A percentile compares a stretch with the other conserved stretches of the same genome.
These are phyloP conservation scores for Jatropha multifida DNA, from an alignment of 441 rosid species.

Conservation along the genomic window DNA sequence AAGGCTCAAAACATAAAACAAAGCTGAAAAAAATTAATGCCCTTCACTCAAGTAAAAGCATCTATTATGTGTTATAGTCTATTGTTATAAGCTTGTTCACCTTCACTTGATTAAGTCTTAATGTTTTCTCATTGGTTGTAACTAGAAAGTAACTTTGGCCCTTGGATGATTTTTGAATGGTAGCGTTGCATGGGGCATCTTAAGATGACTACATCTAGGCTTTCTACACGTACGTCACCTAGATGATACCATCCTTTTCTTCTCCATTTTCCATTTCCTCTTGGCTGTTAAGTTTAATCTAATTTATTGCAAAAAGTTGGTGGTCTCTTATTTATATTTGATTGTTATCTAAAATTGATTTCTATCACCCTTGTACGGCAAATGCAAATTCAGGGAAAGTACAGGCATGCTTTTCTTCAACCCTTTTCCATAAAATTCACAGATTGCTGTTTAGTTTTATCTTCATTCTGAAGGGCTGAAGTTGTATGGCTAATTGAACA, in stretches of 20 bases:
- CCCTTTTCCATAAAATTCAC: background rate
- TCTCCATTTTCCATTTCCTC: background rate
- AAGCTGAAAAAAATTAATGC: too few species aligned
- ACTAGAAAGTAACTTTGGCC: background rate
- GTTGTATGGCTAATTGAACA: background rate
- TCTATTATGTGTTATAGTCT: conserved; percentile 3
- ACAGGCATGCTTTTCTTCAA: too few species aligned
- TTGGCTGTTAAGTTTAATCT: background rate
- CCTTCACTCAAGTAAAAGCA: conserved; percentile 15
- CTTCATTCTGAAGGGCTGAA: background rate
- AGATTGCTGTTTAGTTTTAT: background rate
- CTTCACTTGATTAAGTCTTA: conserved; percentile 1
- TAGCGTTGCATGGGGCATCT: background rate
- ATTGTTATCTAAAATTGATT: background rate
- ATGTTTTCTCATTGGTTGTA: conserved; percentile 2
- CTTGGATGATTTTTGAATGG: background rate
- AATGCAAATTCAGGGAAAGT: background rate
- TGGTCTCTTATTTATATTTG: background rate
- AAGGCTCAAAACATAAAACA: too few species aligned
- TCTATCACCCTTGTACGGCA: background rate
- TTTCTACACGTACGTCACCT: background rate
- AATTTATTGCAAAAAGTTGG: background rate
- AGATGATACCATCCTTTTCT: background rate
- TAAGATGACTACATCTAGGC: background rate
- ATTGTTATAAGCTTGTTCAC: background rate